These are phyloP conservation scores for Diddensiella santjacobensis DNA, from an alignment of 805 yeast genomes.

Conservation along the genomic window DNA sequence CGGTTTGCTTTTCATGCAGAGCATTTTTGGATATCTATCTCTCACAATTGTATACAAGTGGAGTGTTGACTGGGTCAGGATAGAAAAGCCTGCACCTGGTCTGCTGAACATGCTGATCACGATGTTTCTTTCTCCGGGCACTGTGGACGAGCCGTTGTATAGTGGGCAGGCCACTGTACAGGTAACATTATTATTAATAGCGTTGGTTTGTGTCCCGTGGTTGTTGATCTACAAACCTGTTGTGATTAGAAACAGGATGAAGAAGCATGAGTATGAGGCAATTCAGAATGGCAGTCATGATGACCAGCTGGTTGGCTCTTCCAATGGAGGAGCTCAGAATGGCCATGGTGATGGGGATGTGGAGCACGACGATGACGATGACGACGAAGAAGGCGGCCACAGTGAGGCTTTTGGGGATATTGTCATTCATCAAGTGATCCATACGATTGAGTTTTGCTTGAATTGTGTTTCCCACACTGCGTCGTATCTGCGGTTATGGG, in stretches of 20 bases:
- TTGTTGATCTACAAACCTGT: slow-evolving; percentile 80
- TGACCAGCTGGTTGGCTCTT: slow-evolving; percentile 7
- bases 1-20: slow-evolving; percentile 90
- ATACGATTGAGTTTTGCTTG: slow-evolving; percentile 94
- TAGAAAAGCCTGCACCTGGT: slow-evolving; percentile 82
- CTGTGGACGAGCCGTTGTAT: slow-evolving; percentile 73
- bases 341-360: slow-evolving; percentile 32
- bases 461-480: slow-evolving; percentile 99
- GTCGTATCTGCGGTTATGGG: slow-evolving; percentile 94
- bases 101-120: slow-evolving; percentile 89
- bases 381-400: slow-evolving; percentile 51
- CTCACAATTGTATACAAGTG: slow-evolving; percentile 88
- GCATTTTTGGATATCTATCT: slow-evolving; percentile 90
- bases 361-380: slow-evolving; percentile 41
- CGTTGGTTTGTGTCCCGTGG: slow-evolving; percentile 91
- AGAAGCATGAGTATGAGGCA: slow-evolving; percentile 48
- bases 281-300: slow-evolving; percentile 28
- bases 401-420: slow-evolving; percentile 82
- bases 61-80: slow-evolving; percentile 85
- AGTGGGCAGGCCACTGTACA: slow-evolving; percentile 78
- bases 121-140: slow-evolving; percentile 94
- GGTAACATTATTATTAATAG: slow-evolving; percentile 64
- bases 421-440: slow-evolving; percentile 95
- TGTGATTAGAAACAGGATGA: slow-evolving; percentile 54
- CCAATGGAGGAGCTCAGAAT: neutral